These are phyloP conservation scores for Hypoxylon sp. DNA, from an alignment of 2,329 filamentous ascomycete genomes.

Conservation along the genomic window DNA sequence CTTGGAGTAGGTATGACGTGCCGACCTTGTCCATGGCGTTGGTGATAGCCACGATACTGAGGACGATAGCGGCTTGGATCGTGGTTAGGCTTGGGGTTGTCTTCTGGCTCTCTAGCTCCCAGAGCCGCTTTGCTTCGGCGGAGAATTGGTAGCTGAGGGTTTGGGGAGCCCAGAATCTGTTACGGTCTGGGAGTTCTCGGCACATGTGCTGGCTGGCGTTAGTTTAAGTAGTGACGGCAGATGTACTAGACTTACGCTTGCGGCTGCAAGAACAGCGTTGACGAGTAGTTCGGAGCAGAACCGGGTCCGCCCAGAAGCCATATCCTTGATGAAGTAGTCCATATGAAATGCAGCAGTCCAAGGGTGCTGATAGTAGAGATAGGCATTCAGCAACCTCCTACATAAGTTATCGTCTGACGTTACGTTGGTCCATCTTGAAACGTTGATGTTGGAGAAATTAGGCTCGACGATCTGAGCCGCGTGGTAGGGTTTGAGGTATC, in stretches of 20 bases:
- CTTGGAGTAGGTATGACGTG: slow-evolving; percentile 51
- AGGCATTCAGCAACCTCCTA: slow-evolving; percentile 48
- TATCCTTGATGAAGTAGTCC: slow-evolving; percentile 56
- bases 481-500: slow-evolving; percentile 55
- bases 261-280: slow-evolving; percentile 54
- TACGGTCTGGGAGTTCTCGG: slow-evolving; percentile 46
- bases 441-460: slow-evolving; percentile 47
- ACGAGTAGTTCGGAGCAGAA: slow-evolving; percentile 58
- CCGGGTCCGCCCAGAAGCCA: slow-evolving; percentile 47
- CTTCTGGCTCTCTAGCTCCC: slow-evolving; percentile 49
- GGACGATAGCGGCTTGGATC: slow-evolving; percentile 53
- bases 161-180: slow-evolving; percentile 54
- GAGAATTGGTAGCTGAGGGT: slow-evolving; percentile 54
- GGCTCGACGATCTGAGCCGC: slow-evolving; percentile 54
- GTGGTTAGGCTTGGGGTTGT: slow-evolving; percentile 48
- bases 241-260: slow-evolving; percentile 51
- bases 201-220: slow-evolving; percentile 47
- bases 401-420: slow-evolving; percentile 54
- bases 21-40: slow-evolving; percentile 56
- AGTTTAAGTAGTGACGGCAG: not conserved
- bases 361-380: slow-evolving; percentile 54
- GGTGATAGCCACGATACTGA: slow-evolving; percentile 50
- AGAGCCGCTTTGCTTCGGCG: slow-evolving; percentile 54
- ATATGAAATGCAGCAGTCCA: slow-evolving; percentile 56
- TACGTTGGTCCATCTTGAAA: slow-evolving; percentile 55